Percentiles rank a stretch among this genome's conserved stretches.
These are phyloP conservation scores for Gremmenia infestans DNA, from an alignment of 2,329 filamentous ascomycete genomes.

Conservation along the genomic window DNA sequence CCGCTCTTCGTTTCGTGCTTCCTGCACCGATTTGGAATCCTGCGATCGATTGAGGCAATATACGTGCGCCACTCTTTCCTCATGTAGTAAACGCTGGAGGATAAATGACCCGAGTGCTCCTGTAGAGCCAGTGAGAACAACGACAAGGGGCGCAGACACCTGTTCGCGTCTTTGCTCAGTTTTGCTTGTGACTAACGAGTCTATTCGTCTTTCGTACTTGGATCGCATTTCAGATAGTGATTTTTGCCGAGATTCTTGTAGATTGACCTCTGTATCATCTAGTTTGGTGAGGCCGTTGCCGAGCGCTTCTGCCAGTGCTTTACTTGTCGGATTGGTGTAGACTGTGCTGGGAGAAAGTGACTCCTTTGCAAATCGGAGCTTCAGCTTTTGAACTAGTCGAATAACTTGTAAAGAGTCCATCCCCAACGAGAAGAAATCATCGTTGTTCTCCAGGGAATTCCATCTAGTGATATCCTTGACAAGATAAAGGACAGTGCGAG, in stretches of 20 bases:
- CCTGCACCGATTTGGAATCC: conserved; percentile 4
- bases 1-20: conserved; percentile 32
- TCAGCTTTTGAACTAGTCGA: too few relatives aligned
- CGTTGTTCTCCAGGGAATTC: background rate
- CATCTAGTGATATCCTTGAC: background rate
- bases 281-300: too few relatives aligned
- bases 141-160: background rate
- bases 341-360: background rate
- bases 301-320: too few relatives aligned
- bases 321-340: conserved; percentile 4
- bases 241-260: too few relatives aligned
- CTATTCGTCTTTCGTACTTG: too few relatives aligned
- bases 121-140: conserved; percentile 44
- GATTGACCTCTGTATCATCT: too few relatives aligned
- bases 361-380: too few relatives aligned
- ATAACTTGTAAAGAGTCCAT: conserved; percentile 6
- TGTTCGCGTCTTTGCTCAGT: background rate
- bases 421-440: conserved; percentile 6
- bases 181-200: too few relatives aligned
- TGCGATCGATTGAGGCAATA: conserved; percentile 42
- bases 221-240: too few relatives aligned
- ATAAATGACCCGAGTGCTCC: conserved; percentile 45
- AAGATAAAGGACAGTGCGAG: too few relatives aligned
- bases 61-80: conserved; percentile 34
- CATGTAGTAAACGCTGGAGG: conserved; percentile 34